Percentiles rank a stretch among this genome's conserved stretches.
Evolutionary conservation across 192 early-diverging fungal species (phyloP).

Genomic region (Coemansia sp.): DNA sequence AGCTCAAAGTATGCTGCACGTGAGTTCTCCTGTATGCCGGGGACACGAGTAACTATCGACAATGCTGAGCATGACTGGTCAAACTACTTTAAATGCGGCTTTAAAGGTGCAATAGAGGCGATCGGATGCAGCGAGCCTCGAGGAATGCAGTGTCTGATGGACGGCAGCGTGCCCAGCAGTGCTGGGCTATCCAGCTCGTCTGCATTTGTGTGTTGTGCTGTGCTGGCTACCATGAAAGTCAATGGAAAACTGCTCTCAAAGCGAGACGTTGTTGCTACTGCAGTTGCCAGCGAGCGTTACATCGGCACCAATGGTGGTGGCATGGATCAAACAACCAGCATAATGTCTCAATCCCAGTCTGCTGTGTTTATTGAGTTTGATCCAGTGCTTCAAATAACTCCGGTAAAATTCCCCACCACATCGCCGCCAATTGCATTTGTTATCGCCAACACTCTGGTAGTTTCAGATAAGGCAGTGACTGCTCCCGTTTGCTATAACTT

Average conservation of each 20-base stretch:
- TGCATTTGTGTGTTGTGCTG: conserved; percentile 76
- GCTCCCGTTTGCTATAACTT: conserved; percentile 89
- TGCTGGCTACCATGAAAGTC: conserved; percentile 7
- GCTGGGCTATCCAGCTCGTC: conserved; percentile 84
- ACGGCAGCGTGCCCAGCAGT: conserved; percentile 78
- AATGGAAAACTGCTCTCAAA: conserved; percentile 15
- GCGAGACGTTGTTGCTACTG: conserved; percentile 55
- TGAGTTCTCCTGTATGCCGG: conserved; percentile 39
- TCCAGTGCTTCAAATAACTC: conserved; percentile 64
- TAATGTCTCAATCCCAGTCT: conserved; percentile 67
- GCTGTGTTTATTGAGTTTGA: conserved; percentile 80
- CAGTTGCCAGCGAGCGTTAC: conserved; percentile 79
- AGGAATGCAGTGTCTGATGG: conserved; percentile 68
- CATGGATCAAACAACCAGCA: conserved; percentile 93
- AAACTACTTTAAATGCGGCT: conserved; percentile 92
- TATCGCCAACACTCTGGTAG: conserved; percentile 85
- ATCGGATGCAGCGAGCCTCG: conserved; percentile 10
- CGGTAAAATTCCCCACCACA: conserved; percentile 63
- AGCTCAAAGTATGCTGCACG: conserved; percentile 33
- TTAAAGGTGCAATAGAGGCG: conserved; percentile 52
- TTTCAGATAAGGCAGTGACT: conserved; percentile 81
- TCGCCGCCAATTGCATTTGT: conserved; percentile 65
- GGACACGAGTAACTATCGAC: conserved; percentile 84
- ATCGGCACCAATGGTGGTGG: conserved; percentile 66
- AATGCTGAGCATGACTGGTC: conserved; percentile 71